Base-by-base conservation (phyloP, 208 protist species). In the Leishmania amazonensis region DNA sequence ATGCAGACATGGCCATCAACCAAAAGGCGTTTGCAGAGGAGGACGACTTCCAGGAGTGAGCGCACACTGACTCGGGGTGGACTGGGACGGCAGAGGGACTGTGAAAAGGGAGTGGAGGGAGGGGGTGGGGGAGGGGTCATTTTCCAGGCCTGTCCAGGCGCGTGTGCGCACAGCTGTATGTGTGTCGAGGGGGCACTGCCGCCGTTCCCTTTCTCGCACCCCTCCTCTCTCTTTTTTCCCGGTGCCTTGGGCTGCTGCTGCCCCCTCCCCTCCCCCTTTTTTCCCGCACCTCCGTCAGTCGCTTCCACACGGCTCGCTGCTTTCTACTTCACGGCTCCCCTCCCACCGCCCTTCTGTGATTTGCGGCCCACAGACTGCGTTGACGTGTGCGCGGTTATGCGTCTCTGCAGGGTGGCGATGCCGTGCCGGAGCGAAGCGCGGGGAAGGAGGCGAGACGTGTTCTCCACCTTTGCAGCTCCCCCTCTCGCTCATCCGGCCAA, bases 1-100 rank as follows among this genome's bases (percentile, higher is more conserved):
- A 88, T 76, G 78, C 87, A 11, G 86, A 83, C 21, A 86, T 95
- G 58, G 88, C 84, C 7, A 84, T 75, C 31, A 91, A 91, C 57
- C 85, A 91, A 49, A 85, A 84, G 65, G 81, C 73, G 11, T 81
- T 75, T 40, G 24, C 62, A 3, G 76, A 85, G 45, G 81, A 79
- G 19, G 81, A 85, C 62, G 76, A 85, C 81, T 70, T 42, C 40
- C 75, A 80, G 47, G 81, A 78, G 31, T 78, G 68, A 47, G 35
- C 51, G 35, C 31, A n/a, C 24, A 19, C 15, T 51, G 47, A n/a
- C 65, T 71, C 21, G 19, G 40, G 24, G 68, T 1, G 42, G 28
- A 28, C 24, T 35, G 24, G 45, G 24, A 21, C 28, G 24, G 8
- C 8, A 31, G 38, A 31, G n/a, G 68, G 38, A 21, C 13, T 15